Evolutionary conservation across 768 basidiomycete species (phyloP).

Genomic region (Dioszegia crocea): DNA sequence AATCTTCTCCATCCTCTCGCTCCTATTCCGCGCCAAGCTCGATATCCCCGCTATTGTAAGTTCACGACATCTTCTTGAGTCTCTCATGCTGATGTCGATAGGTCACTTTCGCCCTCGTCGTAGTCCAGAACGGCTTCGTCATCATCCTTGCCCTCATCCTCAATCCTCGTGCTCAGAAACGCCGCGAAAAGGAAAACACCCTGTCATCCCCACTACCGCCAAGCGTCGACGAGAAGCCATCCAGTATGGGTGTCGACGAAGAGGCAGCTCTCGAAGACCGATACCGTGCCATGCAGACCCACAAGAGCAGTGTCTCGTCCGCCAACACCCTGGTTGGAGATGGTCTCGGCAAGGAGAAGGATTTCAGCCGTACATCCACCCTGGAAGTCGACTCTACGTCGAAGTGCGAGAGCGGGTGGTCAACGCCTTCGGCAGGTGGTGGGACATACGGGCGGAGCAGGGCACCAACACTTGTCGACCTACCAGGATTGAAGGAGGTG

Average conservation of each 20-base stretch:
- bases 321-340: neutral
- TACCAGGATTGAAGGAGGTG: neutral
- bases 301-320: constrained; percentile 5
- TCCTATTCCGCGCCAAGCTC: constrained; percentile 63
- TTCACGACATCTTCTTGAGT: neutral
- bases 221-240: neutral
- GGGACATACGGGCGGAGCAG: neutral
- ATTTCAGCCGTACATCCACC: neutral
- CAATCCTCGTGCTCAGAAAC: constrained; percentile 55
- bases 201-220: neutral
- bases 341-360: neutral
- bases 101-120: constrained; percentile 59
- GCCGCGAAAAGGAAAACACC: constrained; percentile 16
- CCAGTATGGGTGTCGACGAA: neutral
- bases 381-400: neutral
- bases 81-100: neutral
- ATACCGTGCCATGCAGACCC: constrained; percentile 5
- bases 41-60: constrained; percentile 62
- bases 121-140: constrained; percentile 62
- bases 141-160: constrained; percentile 62
- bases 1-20: constrained; percentile 65
- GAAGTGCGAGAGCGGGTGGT: neutral
- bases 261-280: constrained; percentile 4
- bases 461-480: neutral
- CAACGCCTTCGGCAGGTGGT: neutral